Evolutionary conservation across 108 stramenopile species (phyloP), one percentile per base, ranked within the genome.

Genomic region (Seminavis robusta): DNA sequence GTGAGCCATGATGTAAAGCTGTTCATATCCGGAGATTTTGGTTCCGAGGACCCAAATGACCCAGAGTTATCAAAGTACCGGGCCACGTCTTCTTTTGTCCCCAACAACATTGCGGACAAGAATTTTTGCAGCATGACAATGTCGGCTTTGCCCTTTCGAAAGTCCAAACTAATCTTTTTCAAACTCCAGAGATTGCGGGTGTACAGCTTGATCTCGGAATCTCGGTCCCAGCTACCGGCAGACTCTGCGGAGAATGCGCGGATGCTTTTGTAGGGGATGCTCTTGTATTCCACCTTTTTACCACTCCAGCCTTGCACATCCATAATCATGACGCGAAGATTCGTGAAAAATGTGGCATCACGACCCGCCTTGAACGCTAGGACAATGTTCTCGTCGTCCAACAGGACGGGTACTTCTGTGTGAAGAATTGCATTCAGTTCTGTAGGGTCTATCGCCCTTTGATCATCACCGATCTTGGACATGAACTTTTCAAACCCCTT

Each of bases 391-490:
- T n/a, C n/a, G n/a, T n/a, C n/a, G n/a, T n/a, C n/a, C n/a, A n/a
- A n/a, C n/a, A n/a, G n/a, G n/a, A n/a, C n/a, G n/a, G n/a, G n/a
- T n/a, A n/a, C n/a, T n/a, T n/a, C n/a, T n/a, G n/a, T n/a, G n/a
- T n/a, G n/a, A n/a, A n/a, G n/a, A n/a, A n/a, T n/a, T n/a, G n/a
- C n/a, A n/a, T n/a, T n/a, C n/a, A n/a, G n/a, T n/a, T n/a, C n/a
- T n/a, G n/a, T n/a, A n/a, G n/a, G n/a, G n/a, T 56, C 81, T n/a
- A 86, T 66, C 2, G 79, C 76, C 3, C 51, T 29, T 45, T 79
- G 73, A 60, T 83, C 79, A 30, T 72, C 64, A 3, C 85, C 85
- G 34, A 80, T 48, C 65, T 67, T 76, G 38, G 69, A 60, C 16
- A 84, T 50, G 1, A 80, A 46, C 17, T 76, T 71, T 41, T 69